phyloP scores from a whole-genome alignment of 345 rosid species.

The Xanthoceras sorbifolium region DNA sequence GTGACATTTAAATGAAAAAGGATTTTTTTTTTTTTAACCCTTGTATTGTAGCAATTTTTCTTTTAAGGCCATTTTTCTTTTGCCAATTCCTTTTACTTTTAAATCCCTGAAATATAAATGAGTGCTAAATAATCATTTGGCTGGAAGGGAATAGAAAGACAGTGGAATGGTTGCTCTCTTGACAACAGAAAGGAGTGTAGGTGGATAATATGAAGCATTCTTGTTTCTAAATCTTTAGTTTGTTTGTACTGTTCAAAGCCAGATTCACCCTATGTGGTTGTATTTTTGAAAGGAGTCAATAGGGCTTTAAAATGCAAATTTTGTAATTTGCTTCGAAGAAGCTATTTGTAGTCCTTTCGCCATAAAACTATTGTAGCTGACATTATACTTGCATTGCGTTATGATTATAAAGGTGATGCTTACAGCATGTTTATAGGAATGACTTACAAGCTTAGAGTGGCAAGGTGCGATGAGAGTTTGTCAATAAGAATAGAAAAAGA shows the following conservation, averaged over 20 bases:
- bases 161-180: neutral
- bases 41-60: neutral
- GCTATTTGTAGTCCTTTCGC: neutral
- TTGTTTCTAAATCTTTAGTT: neutral
- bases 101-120: neutral
- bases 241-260: neutral
- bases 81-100: neutral
- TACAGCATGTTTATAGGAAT: neutral
- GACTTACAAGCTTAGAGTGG: too few relatives aligned
- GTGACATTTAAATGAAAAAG: neutral
- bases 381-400: neutral
- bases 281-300: neutral
- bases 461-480: neutral
- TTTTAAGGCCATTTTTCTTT: too few relatives aligned
- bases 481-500: too few relatives aligned
- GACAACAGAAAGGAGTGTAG: neutral
- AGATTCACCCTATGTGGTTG: neutral
- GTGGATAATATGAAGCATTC: neutral
- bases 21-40: too few relatives aligned
- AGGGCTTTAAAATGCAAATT: neutral
- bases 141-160: neutral
- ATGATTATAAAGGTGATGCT: neutral
- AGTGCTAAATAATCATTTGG: neutral
- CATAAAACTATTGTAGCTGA: too few relatives aligned
- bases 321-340: neutral